Base-by-base conservation (phyloP, 2,329 filamentous ascomycete species). In the Volutella citrinella region DNA sequence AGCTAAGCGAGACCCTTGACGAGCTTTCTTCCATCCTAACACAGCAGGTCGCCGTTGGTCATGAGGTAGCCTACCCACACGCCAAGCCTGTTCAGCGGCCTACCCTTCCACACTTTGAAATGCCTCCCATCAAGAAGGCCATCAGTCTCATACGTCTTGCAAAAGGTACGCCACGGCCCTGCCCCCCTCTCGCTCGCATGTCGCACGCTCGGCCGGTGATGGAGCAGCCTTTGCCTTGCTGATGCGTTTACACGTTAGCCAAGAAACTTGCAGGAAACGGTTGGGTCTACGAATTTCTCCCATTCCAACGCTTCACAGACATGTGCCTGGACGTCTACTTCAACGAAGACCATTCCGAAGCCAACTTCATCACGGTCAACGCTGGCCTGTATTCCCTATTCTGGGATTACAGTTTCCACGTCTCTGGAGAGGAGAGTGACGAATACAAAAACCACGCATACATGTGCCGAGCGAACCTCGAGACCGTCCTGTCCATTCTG, bases 1-100 rank as follows among this genome's bases (percentile, higher is more conserved):
- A 62, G 39, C n/a, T n/a, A n/a, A n/a, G n/a, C 5, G 59, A 63
- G 36, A 59, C 59, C 1, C 35, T 64, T 7, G 55, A 60, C 25
- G 54, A 59, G 2, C 55, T 64, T 3, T 52, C 55, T 21, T 48
- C 55, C n/a, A 54, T 54, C 8, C 41, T 54, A 13, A 54, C 50
- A 18, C 45, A 51, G 13, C 51, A 54, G 26, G 48, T 46, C 3
- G 41, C 40, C 11, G 43, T 41, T 12, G 43, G 36, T 4, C n/a
- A n/a, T n/a, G 51, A 54, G 34, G 48, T 54, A 48, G 30, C 34
- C 3, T 54, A 51, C 29, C 46, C 46, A 8, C 34, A 48, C 22
- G 51, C 51, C 11, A 51, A 34, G 15, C 36, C 30, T 13, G 19
- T 38, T 2, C 45, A 47, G 14, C 51, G 51, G 10, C 51, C 45